Evolutionary conservation across 441 rosid genomes (phyloP), one percentile per base, ranked within the genome.

Genomic region (Gossypium davidsonii): DNA sequence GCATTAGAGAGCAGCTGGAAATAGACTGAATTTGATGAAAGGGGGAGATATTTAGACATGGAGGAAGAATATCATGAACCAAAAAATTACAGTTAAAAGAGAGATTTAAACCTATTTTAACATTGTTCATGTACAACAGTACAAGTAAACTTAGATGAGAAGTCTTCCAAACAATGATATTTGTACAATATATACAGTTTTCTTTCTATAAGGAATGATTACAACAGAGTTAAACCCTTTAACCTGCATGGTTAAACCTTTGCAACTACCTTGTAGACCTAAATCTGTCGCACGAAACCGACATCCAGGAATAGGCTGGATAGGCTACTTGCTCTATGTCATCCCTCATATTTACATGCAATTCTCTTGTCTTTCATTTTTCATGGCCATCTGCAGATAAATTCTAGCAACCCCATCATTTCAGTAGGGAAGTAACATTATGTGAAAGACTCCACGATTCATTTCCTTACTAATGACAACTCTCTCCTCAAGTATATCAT

Each of bases 41-140:
- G 4, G 31, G 66, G 10, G 7, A 63, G 51, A 18, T 3, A n/a
- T 3, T 8, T 5, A 8, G 5, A 8, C 55, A 49, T 49, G 55
- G 26, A 56, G 31, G 5, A 3, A 21, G 61, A 21, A 3, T 44
- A 34, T 8, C 18, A 17, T 15, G 26, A 63, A 17, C 6, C 2
- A 63, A 63, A 37, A 7, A 9, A 31, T 34, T 15, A 17, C 12
- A 6, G 25, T 10, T 17, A 6, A 63, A 63, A 6, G 26, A 65
- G 66, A 28, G 66, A 23, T 21, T 66, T 56, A 31, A 17, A 18
- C 39, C 62, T 65, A 25, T 23, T 8, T 20, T 53, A 28, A 64
- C 73, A 70, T 70, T 77, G 75, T 70, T 74, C 55, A 71, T 78
- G 79, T 73, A 81, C 74, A 71, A 76, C 34, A 4, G 6, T 31